A percentile compares a stretch with the other conserved stretches of the same genome.
These are phyloP conservation scores for Pigoraptor vietnamica DNA, from an alignment of 78 protist species.

Conservation along the genomic window DNA sequence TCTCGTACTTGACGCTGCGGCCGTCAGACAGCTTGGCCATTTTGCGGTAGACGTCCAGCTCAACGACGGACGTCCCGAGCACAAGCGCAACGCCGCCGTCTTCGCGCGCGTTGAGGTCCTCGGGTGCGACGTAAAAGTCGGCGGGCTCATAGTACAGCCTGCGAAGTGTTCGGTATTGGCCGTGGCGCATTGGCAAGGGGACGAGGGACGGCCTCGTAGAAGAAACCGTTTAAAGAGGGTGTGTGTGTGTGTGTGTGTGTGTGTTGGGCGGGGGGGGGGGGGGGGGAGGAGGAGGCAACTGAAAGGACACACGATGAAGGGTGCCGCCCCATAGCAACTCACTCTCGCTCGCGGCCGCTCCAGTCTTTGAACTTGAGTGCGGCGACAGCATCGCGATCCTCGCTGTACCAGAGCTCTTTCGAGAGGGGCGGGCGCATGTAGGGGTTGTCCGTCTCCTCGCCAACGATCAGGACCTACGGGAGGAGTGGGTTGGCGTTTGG, in stretches of 20 bases:
- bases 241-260: too few relatives aligned
- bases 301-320: too few relatives aligned
- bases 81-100: slow-evolving; percentile 13
- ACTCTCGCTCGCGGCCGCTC: slow-evolving; percentile 22
- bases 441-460: slow-evolving; percentile 55
- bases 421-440: slow-evolving; percentile 78
- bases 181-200: too few relatives aligned
- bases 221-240: too few relatives aligned
- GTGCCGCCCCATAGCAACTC: background rate
- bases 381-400: background rate
- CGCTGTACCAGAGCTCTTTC: slow-evolving; percentile 72
- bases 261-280: too few relatives aligned
- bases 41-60: slow-evolving; percentile 40
- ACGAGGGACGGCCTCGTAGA: too few relatives aligned
- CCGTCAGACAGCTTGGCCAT: slow-evolving; percentile 55
- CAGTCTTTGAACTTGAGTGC: slow-evolving; percentile 23
- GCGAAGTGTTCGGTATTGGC: too few relatives aligned
- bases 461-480: slow-evolving; percentile 47
- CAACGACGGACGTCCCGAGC: background rate
- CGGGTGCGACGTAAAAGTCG: background rate
- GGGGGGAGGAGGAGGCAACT: background rate
- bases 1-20: slow-evolving; percentile 39
- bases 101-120: background rate
- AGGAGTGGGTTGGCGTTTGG: background rate
- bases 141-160: background rate